phyloP scores from a whole-genome alignment of 208 protist genomes.

The Wallacemonas sp. region DNA sequence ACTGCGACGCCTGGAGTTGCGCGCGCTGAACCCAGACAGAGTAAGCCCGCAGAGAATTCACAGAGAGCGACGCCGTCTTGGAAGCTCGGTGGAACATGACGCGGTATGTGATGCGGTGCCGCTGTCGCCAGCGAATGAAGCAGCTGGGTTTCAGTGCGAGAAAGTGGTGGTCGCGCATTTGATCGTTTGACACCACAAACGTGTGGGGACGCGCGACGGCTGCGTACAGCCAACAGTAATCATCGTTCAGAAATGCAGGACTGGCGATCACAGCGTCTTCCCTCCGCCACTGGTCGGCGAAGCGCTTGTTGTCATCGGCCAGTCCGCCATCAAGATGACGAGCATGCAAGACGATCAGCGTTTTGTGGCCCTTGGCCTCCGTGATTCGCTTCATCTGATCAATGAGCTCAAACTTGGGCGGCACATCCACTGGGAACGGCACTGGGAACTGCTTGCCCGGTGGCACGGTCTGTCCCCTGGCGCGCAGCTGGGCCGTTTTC shows the following conservation, averaged over 20 bases:
- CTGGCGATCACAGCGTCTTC: conserved; percentile 49
- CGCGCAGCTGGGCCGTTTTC: conserved; percentile 56
- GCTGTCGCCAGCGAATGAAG: conserved; percentile 83
- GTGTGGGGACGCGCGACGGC: conserved; percentile 45
- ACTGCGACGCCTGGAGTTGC: conserved; percentile 1
- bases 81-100: conserved; percentile 46
- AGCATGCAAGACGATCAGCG: conserved; percentile 79
- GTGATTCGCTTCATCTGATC: conserved; percentile 56
- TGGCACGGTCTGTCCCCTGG: conserved; percentile 34
- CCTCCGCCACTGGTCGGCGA: conserved; percentile 46
- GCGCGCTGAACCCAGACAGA: conserved; percentile 81
- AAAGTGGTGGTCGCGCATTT: conserved; percentile 90
- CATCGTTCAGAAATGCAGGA: conserved; percentile 84
- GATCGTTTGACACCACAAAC: conserved; percentile 78
- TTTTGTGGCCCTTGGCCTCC: conserved; percentile 33
- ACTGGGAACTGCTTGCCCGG: conserved; percentile 43
- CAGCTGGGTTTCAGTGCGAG: conserved; percentile 68
- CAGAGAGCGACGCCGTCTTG: conserved; percentile 27
- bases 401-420: conserved; percentile 82
- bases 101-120: conserved; percentile 80
- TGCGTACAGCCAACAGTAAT: conserved; percentile 86
- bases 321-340: conserved; percentile 37
- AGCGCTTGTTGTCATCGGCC: conserved; percentile 31
- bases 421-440: conserved; percentile 83
- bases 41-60: conserved; percentile 54